Evolutionary conservation across 1,284 basidiomycete species (phyloP), one percentile per base, ranked within the genome.

Genomic region (Trametes sp.): DNA sequence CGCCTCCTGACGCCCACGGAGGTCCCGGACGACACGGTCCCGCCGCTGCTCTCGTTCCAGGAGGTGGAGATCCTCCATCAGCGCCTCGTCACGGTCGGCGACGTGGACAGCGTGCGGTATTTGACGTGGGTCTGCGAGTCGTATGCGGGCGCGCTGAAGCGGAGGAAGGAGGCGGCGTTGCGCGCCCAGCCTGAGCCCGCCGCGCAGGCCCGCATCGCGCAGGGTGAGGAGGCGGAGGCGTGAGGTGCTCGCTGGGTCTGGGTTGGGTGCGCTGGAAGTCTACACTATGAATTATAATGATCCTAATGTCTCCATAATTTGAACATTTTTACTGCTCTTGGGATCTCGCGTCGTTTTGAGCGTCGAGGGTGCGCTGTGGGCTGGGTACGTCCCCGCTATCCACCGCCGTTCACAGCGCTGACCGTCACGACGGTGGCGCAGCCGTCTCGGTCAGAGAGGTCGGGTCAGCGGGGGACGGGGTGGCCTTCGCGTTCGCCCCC

Each of bases 41-140:
- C 91, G 4, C 90, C 91, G 0, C 70, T 92, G 21, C 69, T 93
- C 26, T 82, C 83, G 13, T 92, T 91, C 70, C 67, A 74, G 5
- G 90, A 93, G 69, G 64, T 92, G 24, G 88, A 91, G 66, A 59
- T 87, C 19, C 75, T 93, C 48, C 90, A 93, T 69, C 82, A 89
- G 60, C 80, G 86, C 36, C 74, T 91, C 36, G 84, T 87, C 7
- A 81, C 79, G 4, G 75, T 72, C 1, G 78, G 77, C 23, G 74
- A 80, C 48, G 45, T 33, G 44, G 44, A 42, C 23, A 84, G 84
- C 19, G 76, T 93, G 41, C 81, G 76, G 14, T 91, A 86, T 69
- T 61, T 93, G 44, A 90, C 85, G 64, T 92, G 86, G 79, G 72
- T 88, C 1, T 86, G 83, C 69, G 86, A 86, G 75, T 78, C 88